phyloP scores from a whole-genome alignment of 495 filamentous ascomycete species.

The Aspergillus sclerotioniger region DNA sequence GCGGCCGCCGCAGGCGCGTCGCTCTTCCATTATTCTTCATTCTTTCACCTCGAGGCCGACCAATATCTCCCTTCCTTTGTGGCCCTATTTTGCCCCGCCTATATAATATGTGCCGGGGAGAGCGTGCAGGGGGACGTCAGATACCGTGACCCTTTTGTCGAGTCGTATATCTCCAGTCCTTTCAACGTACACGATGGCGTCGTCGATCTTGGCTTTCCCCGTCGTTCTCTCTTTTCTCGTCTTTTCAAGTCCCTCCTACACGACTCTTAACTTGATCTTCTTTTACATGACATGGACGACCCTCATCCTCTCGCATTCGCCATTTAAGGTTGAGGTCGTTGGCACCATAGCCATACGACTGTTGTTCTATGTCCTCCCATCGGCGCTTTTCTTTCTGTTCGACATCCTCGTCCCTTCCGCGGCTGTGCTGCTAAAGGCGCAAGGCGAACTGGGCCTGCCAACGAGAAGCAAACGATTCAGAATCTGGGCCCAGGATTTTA shows the following conservation, averaged over 20 bases:
- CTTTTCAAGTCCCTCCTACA: constrained; percentile 24
- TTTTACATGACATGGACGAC: constrained; percentile 91
- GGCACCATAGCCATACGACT: constrained; percentile 66
- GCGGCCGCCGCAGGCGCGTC: not conserved
- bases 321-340: constrained; percentile 72
- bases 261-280: constrained; percentile 80
- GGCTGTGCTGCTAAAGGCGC: constrained; percentile 64
- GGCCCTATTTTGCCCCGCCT: not conserved
- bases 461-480: constrained; percentile 47
- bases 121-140: not conserved
- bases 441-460: constrained; percentile 63
- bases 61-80: not conserved
- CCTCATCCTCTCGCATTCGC: constrained; percentile 71
- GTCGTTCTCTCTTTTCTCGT: not conserved
- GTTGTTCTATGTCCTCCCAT: constrained; percentile 71
- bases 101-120: not conserved
- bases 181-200: not conserved
- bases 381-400: constrained; percentile 69
- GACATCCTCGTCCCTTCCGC: constrained; percentile 68
- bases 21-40: not conserved
- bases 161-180: not conserved
- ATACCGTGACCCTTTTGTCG: not conserved
- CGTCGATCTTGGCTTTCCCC: not conserved
- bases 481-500: constrained; percentile 31
- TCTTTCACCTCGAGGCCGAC: not conserved